Evolutionary conservation across 495 filamentous ascomycete genomes (phyloP).

Genomic region (Talaromyces stipitatus): DNA sequence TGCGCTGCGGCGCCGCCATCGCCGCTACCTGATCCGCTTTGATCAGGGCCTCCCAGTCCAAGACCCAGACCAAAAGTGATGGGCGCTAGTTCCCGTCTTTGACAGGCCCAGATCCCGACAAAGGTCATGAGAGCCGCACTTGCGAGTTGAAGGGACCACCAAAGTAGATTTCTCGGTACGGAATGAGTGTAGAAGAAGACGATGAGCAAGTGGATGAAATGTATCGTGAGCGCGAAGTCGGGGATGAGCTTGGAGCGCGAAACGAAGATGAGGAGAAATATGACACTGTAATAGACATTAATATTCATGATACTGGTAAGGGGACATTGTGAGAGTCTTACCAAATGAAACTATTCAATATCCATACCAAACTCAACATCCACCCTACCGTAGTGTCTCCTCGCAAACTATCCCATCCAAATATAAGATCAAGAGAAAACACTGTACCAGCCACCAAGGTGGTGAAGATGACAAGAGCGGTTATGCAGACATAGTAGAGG

Average conservation of each 20-base stretch:
- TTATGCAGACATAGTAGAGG: constrained; percentile 70
- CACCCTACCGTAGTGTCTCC: constrained; percentile 91
- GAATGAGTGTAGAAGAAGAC: constrained; percentile 67
- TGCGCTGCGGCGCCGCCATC: constrained; percentile 15
- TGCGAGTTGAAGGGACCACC: constrained; percentile 75
- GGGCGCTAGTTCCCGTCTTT: constrained; percentile 78
- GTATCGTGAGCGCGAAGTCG: constrained; percentile 87
- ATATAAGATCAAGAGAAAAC: constrained; percentile 63
- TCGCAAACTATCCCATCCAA: constrained; percentile 74
- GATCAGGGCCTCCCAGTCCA: constrained; percentile 34
- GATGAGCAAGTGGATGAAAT: constrained; percentile 76
- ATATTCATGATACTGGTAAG: constrained; percentile 1
- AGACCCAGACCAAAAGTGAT: constrained; percentile 64
- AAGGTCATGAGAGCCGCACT: constrained; percentile 63
- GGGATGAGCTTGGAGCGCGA: constrained; percentile 84
- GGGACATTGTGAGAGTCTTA: constrained; percentile 33
- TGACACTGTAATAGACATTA: constrained; percentile 30
- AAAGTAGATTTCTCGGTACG: constrained; percentile 67
- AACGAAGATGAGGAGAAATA: constrained; percentile 72
- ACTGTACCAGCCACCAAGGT: constrained; percentile 69
- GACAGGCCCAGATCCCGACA: constrained; percentile 83
- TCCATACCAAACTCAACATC: constrained; percentile 82
- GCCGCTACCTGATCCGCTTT: not conserved
- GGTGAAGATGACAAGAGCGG: constrained; percentile 80
- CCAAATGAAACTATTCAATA: constrained; percentile 70